Evolutionary conservation across 345 rosid genomes (phyloP).

Genomic region (Rhodomyrtus tomentosa): DNA sequence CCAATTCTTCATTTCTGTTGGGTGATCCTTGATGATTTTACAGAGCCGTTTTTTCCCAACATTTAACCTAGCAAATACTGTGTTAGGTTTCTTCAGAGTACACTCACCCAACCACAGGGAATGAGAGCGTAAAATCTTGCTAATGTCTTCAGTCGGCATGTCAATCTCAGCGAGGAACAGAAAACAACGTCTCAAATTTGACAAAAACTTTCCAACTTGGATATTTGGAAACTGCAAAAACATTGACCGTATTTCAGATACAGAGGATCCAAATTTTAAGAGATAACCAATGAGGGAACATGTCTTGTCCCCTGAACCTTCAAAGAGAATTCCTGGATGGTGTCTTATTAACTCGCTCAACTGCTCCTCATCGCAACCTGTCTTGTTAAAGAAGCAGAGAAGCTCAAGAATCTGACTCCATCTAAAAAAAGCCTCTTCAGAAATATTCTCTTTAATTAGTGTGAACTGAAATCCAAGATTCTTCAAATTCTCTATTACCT

Average conservation of each 20-base stretch:
- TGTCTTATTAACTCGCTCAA: constrained; percentile 34
- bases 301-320: constrained; percentile 36
- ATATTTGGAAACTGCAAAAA: constrained; percentile 46
- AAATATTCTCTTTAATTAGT: constrained; percentile 36
- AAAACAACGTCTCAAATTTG: constrained; percentile 42
- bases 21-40: constrained; percentile 38
- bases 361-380: constrained; percentile 21
- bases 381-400: constrained; percentile 25
- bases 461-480: constrained; percentile 26
- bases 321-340: constrained; percentile 45
- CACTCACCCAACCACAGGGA: constrained; percentile 36
- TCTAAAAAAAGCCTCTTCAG: constrained; percentile 24
- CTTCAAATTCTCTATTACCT: constrained; percentile 40
- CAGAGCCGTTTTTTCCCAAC: constrained; percentile 45
- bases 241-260: constrained; percentile 25
- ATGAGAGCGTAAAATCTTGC: constrained; percentile 31
- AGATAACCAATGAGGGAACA: constrained; percentile 34
- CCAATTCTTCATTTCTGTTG: constrained; percentile 42
- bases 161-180: constrained; percentile 34
- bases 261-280: constrained; percentile 42
- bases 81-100: constrained; percentile 41
- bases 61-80: constrained; percentile 30
- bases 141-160: constrained; percentile 43
- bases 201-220: constrained; percentile 28
- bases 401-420: constrained; percentile 48